A percentile compares a stretch with the other conserved stretches of the same genome.
Evolutionary conservation across 768 basidiomycete genomes (phyloP).

Genomic region (Podaxis sp.): DNA sequence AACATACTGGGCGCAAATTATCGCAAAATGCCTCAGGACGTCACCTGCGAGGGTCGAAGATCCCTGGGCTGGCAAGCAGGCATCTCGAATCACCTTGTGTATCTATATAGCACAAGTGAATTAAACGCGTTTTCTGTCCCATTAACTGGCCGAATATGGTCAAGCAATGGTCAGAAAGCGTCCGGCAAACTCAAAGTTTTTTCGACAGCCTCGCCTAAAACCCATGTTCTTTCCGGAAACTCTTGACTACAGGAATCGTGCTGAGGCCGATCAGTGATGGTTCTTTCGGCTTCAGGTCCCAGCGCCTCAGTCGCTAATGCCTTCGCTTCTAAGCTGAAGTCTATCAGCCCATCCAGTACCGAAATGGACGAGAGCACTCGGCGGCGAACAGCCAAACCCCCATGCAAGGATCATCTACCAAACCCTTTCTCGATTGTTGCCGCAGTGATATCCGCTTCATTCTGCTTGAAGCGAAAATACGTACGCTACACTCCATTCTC

Average conservation of each 20-base stretch:
- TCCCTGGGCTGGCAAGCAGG: background rate
- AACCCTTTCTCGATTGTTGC: background rate
- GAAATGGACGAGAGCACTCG: background rate
- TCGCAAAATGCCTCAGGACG: background rate
- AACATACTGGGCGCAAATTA: background rate
- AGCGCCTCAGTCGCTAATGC: background rate
- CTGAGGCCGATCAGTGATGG: background rate
- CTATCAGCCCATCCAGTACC: background rate
- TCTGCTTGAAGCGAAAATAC: background rate
- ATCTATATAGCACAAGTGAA: background rate
- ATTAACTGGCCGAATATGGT: background rate
- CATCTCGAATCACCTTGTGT: background rate
- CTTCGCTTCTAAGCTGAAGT: background rate
- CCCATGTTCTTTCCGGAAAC: background rate
- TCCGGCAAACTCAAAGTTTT: too few relatives aligned
- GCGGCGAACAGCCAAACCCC: background rate
- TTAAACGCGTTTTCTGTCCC: background rate
- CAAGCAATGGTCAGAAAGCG: too few relatives aligned
- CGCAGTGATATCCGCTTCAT: background rate
- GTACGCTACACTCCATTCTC: background rate
- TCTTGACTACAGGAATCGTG: background rate
- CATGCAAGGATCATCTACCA: background rate
- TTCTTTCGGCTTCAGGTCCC: background rate
- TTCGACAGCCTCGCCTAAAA: background rate
- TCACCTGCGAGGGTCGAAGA: background rate